Evolutionary conservation across 2,329 filamentous ascomycete species (phyloP).

Genomic region (Shiraia sp.): DNA sequence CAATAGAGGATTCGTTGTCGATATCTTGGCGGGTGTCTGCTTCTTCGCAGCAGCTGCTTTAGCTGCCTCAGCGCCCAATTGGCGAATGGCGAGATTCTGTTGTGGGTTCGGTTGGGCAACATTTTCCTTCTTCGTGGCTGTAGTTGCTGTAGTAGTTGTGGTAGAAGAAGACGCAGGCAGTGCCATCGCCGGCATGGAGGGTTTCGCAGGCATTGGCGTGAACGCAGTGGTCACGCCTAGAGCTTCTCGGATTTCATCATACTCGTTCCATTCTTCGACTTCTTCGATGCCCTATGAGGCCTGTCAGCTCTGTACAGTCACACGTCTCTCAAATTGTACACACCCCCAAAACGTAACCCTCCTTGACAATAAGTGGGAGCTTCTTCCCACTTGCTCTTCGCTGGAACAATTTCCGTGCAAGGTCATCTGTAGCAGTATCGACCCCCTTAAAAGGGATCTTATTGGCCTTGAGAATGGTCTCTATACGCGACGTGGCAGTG

Average conservation of each 20-base stretch:
- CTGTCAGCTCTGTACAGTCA: conserved; percentile 6
- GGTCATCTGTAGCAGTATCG: conserved; percentile 87
- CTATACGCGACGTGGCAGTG: conserved; percentile 91
- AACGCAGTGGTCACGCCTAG: conserved; percentile 56
- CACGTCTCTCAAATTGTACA: conserved; percentile 43
- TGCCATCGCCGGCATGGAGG: conserved; percentile 13
- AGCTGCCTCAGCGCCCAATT: conserved; percentile 43
- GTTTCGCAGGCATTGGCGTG: conserved; percentile 39
- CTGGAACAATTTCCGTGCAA: conserved; percentile 86
- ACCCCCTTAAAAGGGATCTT: conserved; percentile 90
- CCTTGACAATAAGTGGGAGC: conserved; percentile 85
- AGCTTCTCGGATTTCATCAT: conserved; percentile 88
- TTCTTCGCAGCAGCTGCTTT: conserved; percentile 43
- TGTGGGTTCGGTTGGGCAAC: conserved; percentile 22
- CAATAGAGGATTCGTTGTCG: conserved; percentile 42
- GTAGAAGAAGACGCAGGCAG: conserved; percentile 11
- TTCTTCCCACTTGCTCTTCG: conserved; percentile 84
- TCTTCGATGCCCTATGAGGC: conserved; percentile 77
- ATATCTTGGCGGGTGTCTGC: conserved; percentile 33
- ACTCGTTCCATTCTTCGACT: conserved; percentile 99
- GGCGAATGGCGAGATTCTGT: conserved; percentile 42
- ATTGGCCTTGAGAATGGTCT: conserved; percentile 95
- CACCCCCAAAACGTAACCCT: conserved; percentile 83
- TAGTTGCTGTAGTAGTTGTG: too few relatives aligned
- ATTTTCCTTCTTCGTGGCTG: conserved; percentile 29